These are phyloP conservation scores for Amaranthus palmeri DNA, from an alignment of 148 eudicot genomes.

Conservation along the genomic window DNA sequence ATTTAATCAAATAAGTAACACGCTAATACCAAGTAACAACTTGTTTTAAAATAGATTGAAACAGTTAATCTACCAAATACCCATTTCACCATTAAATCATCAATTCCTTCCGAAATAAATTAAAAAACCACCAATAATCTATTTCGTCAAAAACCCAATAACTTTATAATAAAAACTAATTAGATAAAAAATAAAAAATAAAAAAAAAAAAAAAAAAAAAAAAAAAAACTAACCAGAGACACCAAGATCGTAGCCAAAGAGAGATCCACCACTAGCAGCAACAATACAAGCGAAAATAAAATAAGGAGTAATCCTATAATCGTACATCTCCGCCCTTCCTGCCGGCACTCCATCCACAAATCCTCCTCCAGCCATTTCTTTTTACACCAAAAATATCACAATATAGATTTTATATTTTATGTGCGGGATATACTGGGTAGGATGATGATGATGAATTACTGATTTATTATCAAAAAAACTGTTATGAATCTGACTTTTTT, in stretches of 20 bases:
- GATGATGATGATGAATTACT: no score
- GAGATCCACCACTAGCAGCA: constrained; percentile 77
- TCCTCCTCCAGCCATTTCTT: constrained; percentile 63
- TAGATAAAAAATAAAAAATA: no score
- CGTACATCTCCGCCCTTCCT: constrained; percentile 59
- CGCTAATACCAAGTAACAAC: no score
- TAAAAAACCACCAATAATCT: no score
- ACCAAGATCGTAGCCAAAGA: constrained; percentile 92
- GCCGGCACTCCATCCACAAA: constrained; percentile 24
- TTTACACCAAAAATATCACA: background rate
- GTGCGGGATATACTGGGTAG: no score
- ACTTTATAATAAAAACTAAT: background rate
- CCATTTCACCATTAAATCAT: no score
- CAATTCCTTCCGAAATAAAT: no score
- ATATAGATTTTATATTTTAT: no score
- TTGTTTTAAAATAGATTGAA: no score
- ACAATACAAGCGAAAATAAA: constrained; percentile 65
- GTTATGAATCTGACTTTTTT: no score
- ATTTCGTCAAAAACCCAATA: background rate
- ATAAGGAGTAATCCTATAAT: constrained; percentile 57
- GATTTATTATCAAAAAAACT: background rate
- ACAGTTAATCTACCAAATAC: no score
- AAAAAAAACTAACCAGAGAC: constrained; percentile 71
- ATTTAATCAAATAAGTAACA: no score
- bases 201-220: background rate